These are phyloP conservation scores for Epichloe uncinata DNA, from an alignment of 2,329 filamentous ascomycete genomes.

Conservation along the genomic window DNA sequence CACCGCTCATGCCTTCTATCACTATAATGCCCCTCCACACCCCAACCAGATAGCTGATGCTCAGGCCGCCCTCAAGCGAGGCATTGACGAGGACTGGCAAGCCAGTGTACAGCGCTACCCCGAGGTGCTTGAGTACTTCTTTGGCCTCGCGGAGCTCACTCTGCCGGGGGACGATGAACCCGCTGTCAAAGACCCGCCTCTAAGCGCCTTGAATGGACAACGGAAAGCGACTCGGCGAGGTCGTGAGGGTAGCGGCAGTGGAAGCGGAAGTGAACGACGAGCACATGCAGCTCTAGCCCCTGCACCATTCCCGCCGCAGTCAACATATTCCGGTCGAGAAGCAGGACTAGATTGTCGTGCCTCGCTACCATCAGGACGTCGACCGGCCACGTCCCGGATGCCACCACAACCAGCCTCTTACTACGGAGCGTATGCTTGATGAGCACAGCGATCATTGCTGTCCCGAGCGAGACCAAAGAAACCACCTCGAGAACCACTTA, in stretches of 20 bases:
- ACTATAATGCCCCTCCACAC: slow-evolving; percentile 44
- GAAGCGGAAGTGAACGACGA: slow-evolving; percentile 1
- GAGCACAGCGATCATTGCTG: neutral
- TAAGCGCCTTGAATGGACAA: slow-evolving; percentile 37
- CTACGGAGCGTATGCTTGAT: slow-evolving; percentile 3
- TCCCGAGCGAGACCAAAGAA: neutral
- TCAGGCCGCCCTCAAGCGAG: slow-evolving; percentile 53
- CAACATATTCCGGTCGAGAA: slow-evolving; percentile 2
- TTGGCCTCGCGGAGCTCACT: slow-evolving; percentile 52
- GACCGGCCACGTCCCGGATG: slow-evolving; percentile 2
- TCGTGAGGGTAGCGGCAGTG: neutral
- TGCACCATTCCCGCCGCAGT: neutral
- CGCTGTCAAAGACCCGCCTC: slow-evolving; percentile 44
- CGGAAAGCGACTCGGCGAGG: slow-evolving; percentile 33
- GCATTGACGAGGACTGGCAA: slow-evolving; percentile 70
- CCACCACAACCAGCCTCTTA: slow-evolving; percentile 1
- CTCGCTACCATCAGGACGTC: slow-evolving; percentile 1
- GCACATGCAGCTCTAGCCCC: neutral
- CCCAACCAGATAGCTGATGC: slow-evolving; percentile 51
- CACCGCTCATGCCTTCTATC: slow-evolving; percentile 39
- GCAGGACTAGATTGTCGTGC: neutral
- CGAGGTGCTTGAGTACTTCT: slow-evolving; percentile 73
- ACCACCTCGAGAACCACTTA: neutral
- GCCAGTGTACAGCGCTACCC: slow-evolving; percentile 63
- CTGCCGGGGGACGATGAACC: slow-evolving; percentile 50